Base-by-base conservation (phyloP, 441 rosid species). In the Gossypium aridum region DNA sequence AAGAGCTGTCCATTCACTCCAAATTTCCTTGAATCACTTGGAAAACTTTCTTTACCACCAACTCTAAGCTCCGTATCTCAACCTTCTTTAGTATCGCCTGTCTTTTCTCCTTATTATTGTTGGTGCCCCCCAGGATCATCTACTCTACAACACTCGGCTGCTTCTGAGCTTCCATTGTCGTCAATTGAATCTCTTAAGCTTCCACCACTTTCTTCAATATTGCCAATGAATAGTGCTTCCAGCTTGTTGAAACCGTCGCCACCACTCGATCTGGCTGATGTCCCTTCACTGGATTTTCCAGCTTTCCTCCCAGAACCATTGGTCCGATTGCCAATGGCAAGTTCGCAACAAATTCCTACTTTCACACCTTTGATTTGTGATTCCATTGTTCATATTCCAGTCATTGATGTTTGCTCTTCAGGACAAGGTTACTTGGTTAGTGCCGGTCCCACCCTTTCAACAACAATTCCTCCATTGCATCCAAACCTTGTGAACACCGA, bases 341-440 rank as follows among this genome's bases (percentile, higher is more conserved):
- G 83, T 17, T 82, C 92, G 22, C 92, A 89, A 83, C 92, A 86
- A 79, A 83, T 95, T 71, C 88, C 89, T 0, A 88, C 92, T 67
- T 92, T 95, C 70, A 88, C 87, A 0, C 98, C 99, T 14, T 78
- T 93, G 45, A 88, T 95, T 70, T 93, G 99, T 7, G 99, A 95
- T 69, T 88, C 99, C 2, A 93, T 95, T 54, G 97, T 95, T 74
- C 99, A 95, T 55, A 74, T 93, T 57, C 99, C 99, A 0, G 87
- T 91, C 10, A 88, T 95, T 9, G 96, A 93, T 83, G 84, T 92
- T 70, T 94, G 90, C 86, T 94, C 99, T 8, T 88, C 98, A 6
- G 99, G 99, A 62, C 99, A 91, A 84, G 91, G 91, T 54, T 95
- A 93, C 82, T 85, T 95, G 63, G 98, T 93, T 67, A 95, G 97